Base-by-base conservation (phyloP, 441 rosid species). In the Corymbia calophylla region DNA sequence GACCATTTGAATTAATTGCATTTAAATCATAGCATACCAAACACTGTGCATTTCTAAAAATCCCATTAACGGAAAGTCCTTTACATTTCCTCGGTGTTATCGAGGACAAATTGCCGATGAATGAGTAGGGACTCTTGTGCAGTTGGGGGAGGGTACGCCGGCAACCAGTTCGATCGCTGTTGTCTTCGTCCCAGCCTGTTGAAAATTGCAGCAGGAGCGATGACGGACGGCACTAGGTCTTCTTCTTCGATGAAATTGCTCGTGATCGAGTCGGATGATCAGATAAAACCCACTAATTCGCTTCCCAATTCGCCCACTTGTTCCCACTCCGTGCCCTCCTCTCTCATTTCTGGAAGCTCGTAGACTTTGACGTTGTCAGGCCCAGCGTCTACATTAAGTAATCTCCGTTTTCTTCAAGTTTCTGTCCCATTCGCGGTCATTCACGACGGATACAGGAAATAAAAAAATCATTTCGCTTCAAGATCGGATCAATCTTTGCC, bases 321-420 rank as follows among this genome's bases (percentile, higher is more conserved):
- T 14, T 13, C 49, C 51, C 82, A 73, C 73, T n/a, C 10, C 5
- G 49, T 35, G 16, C 49, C 49, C 82, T 19, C 82, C 47, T 70
- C 81, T 5, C 16, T 39, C 84, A 44, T 25, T 73, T 73, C 84
- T 73, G 84, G 84, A 73, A 39, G 84, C 48, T 73, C 84, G 84
- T 73, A 73, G 51, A 23, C 84, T 73, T 21, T 39, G 77, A 39
- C 6, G 8, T 39, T 8, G 29, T 73, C 82, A 23, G 29, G 25
- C 16, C 82, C 39, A 4, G 73, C 21, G 39, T 16, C 39, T 12
- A 0, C 62, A 13, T 8, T 4, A 1, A 23, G 25, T 9, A 3
- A 29, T 7, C 35, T n/a, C 19, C 7, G 81, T 21, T 6, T 2
- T 2, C 82, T 39, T 4, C 49, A 39, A 39, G 5, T 21, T 73